phyloP scores from a whole-genome alignment of 176 grass and related monocot genomes.

The Bothriochloa decipiens region DNA sequence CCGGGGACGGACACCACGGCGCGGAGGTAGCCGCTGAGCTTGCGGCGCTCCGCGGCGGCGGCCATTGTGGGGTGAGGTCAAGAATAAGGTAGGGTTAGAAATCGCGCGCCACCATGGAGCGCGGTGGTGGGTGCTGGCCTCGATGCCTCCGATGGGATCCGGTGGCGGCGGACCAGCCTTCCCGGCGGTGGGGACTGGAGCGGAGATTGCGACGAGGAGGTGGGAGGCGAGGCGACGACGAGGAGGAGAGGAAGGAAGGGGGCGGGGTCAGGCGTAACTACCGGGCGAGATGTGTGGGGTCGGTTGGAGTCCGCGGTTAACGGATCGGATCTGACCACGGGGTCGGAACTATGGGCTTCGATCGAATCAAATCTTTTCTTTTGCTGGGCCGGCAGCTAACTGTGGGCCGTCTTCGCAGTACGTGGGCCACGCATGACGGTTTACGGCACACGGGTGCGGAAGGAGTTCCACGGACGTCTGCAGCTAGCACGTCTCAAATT shows the following conservation, averaged over 20 bases:
- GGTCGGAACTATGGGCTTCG: not conserved
- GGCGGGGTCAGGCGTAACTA: conserved; percentile 15
- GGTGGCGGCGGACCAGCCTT: not conserved
- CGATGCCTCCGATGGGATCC: not conserved
- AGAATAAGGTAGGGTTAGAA: conserved; percentile 14
- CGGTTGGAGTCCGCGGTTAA: not conserved
- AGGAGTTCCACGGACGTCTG: not conserved
- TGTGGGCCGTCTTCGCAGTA: not conserved
- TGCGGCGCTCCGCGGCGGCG: conserved; percentile 30
- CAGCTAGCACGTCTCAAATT: no score
- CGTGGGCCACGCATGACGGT: not conserved
- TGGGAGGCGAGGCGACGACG: not conserved
- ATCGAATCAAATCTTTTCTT: not conserved
- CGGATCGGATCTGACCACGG: conserved; percentile 15
- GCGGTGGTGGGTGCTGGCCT: not conserved
- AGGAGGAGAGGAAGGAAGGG: not conserved
- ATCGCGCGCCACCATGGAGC: not conserved
- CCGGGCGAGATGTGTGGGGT: not conserved
- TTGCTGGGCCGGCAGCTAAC: not conserved
- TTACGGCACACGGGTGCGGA: not conserved
- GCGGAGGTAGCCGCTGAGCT: conserved; percentile 78
- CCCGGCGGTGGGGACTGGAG: not conserved
- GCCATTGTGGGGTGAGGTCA: not conserved
- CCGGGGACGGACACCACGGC: conserved; percentile 47
- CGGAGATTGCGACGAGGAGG: not conserved